Evolutionary conservation across 768 basidiomycete species (phyloP), one percentile per base, ranked within the genome.

Genomic region (Russula vinacea): DNA sequence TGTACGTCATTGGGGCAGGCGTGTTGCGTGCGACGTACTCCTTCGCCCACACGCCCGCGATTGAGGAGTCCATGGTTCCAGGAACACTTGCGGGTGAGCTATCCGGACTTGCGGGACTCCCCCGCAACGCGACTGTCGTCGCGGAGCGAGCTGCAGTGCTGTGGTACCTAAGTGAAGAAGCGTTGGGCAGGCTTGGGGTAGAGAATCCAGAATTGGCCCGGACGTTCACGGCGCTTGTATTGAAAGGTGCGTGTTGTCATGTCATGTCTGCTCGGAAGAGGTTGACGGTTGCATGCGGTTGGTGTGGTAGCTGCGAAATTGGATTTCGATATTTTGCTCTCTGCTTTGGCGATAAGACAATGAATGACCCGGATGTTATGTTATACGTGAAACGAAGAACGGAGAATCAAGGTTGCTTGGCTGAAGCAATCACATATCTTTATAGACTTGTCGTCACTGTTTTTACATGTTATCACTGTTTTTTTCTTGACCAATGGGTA

Each of bases 71-170:
- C 2, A 96, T 96, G 94, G 92, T 95, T 0, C 85, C 92, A 4
- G 95, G 94, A 2, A 93, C 94, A 0, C 77, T 98, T 2, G 92
- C 95, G 11, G 96, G 96, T 0, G 96, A 98, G 75, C 74, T 99
- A 58, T 88, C 92, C 0, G 90, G 89, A 42, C 77, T 99, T 14
- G 87, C 94, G 10, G 85, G 85, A 24, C 79, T 88, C 22, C 80
- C 85, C 19, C 80, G 96, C 54, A 98, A 97, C 72, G 89, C 94
- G 29, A 91, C 88, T 5, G 92, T 92, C 40, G 78, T 87, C 0
- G 92, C 89, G 3, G 96, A 98, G 74, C 80, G 85, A 5, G 80
- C 85, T 9, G 87, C 84, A 8, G 83, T 88, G 16, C 68, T 98
- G 56, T 99, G 96, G 96, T 88, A 82, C 74, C 75, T 98, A 51